Evolutionary conservation across 345 rosid genomes (phyloP), one percentile per base, ranked within the genome.

Genomic region (Zanthoxylum bungeanum): DNA sequence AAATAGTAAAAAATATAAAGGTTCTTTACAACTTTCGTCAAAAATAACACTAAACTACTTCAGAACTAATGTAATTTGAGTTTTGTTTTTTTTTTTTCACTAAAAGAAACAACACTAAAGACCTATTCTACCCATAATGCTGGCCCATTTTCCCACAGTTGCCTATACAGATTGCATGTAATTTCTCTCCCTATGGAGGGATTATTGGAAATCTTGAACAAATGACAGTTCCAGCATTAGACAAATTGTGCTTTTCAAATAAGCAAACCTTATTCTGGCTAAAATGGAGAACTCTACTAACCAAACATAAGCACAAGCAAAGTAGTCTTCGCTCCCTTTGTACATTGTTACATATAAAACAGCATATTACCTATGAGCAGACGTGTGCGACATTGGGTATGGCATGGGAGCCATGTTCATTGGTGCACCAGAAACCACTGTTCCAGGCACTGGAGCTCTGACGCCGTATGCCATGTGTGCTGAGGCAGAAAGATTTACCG

Each of bases 401-500:
- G 90, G 75, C 80, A 88, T 79, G 19, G 86, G 87, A 77, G 84
- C 81, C 82, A 93, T 83, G 73, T 77, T 90, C 96, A 91, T 76
- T 9, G 93, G 88, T 25, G 94, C 97, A 65, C 90, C 93, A 52
- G 92, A 89, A 77, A 91, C 89, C 71, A 88, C 83, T 33, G 85
- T 74, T 44, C 86, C 91, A 17, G 91, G 85, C 21, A 85, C 85
- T 12, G 91, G 86, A 68, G 88, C 87, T 80, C 92, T 79, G 50
- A 90, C 88, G 16, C 97, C 95, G 52, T 80, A 94, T 44, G 92
- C 86, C 82, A 94, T 80, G 81, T 87, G 96, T 63, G 87, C 75
- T 21, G 92, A 84, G 49, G 84, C 73, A 14, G 97, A 82, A 72
- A 94, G 93, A 77, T 83, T 94, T 78, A 92, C 93, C 0, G 97